phyloP scores from a whole-genome alignment of 345 rosid genomes.

The Ceriops decandra region DNA sequence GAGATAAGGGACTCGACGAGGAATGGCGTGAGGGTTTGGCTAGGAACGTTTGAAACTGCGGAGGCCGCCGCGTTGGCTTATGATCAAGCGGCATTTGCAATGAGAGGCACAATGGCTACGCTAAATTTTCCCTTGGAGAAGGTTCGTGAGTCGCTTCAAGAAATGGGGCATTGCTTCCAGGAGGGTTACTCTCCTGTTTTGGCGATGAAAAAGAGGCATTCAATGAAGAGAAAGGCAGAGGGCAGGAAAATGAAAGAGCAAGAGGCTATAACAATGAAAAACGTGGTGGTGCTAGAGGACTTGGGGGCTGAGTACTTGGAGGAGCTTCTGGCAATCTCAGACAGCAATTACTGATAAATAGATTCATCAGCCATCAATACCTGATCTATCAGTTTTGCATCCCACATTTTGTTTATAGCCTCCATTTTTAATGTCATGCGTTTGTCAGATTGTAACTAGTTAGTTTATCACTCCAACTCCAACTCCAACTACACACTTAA shows the following conservation, averaged over 20 bases:
- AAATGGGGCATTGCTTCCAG: constrained; percentile 30
- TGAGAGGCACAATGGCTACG: constrained; percentile 48
- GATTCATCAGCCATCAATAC: no score
- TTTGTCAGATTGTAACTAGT: no score
- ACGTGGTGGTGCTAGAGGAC: constrained; percentile 54
- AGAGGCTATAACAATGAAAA: constrained; percentile 22
- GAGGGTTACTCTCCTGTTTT: constrained; percentile 50
- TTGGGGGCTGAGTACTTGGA: constrained; percentile 61
- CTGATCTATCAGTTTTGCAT: no score
- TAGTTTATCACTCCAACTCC: no score
- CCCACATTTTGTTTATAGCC: no score
- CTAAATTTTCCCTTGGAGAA: constrained; percentile 50
- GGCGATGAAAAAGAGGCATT: constrained; percentile 47
- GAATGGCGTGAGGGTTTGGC: constrained; percentile 58
- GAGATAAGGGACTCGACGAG: constrained; percentile 69
- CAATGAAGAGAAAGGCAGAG: constrained; percentile 39
- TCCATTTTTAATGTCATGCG: no score
- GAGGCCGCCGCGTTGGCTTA: constrained; percentile 68
- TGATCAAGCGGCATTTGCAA: constrained; percentile 66
- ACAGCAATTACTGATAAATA: neutral
- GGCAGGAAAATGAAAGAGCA: constrained; percentile 37
- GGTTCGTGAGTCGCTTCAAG: constrained; percentile 42
- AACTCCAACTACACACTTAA: no score
- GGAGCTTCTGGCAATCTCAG: constrained; percentile 45
- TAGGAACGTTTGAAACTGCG: constrained; percentile 62